These are phyloP conservation scores for Aspergillus incahuasiensis DNA, from an alignment of 495 filamentous ascomycete genomes.

Conservation along the genomic window DNA sequence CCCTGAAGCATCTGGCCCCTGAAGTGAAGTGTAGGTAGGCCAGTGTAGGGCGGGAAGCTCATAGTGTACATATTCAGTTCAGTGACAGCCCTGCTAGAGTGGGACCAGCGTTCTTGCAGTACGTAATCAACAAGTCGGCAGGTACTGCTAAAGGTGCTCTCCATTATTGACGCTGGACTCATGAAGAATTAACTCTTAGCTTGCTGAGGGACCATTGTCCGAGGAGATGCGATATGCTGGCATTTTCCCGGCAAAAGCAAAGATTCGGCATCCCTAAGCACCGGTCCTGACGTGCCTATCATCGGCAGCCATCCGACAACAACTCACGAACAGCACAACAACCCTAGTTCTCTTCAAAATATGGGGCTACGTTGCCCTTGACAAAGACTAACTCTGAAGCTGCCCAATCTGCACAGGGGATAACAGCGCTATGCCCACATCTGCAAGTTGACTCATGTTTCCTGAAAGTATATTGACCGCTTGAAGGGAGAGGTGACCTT, in stretches of 20 bases:
- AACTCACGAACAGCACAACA: conserved; percentile 1
- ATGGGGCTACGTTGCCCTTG: neutral
- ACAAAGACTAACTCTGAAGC: neutral
- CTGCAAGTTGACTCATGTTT: conserved; percentile 16
- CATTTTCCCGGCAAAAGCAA: neutral
- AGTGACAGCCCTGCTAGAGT: neutral
- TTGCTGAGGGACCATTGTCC: neutral
- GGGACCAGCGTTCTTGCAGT: neutral
- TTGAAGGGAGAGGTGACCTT: neutral
- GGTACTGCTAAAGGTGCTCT: neutral
- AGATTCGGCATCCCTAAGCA: neutral
- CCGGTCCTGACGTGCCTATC: neutral
- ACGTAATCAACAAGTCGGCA: neutral
- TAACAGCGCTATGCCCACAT: neutral
- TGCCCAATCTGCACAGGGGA: neutral
- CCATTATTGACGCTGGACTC: neutral
- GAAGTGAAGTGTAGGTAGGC: too few species aligned
- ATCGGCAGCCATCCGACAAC: neutral
- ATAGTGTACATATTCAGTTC: neutral
- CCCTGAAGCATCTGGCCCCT: too few species aligned
- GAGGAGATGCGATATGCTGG: neutral
- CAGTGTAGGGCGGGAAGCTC: too few species aligned
- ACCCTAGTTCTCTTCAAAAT: conserved; percentile 1
- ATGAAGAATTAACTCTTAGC: neutral
- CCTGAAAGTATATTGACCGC: neutral